These are phyloP conservation scores for Phytopythium oedochilum DNA, from an alignment of 352 stramenopile species.

Conservation along the genomic window DNA sequence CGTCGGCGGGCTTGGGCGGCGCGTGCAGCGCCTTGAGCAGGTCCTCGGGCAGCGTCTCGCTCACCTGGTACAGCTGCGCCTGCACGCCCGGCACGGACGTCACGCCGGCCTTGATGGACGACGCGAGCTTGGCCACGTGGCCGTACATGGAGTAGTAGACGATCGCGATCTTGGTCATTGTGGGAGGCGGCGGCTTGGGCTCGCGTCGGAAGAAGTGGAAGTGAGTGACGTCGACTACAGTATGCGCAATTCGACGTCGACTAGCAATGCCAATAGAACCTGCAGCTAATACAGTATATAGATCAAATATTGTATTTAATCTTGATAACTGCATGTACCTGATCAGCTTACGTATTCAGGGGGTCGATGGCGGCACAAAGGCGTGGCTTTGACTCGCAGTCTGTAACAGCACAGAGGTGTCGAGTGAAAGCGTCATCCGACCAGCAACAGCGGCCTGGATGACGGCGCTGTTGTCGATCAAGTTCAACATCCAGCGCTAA, in stretches of 20 bases:
- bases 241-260: too few relatives aligned
- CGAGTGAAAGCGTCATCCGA: background rate
- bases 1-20: slow-evolving; percentile 42
- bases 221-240: too few relatives aligned
- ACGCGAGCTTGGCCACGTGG: slow-evolving; percentile 66
- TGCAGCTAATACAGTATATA: too few relatives aligned
- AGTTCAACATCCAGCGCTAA: too few relatives aligned
- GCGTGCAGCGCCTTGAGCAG: slow-evolving; percentile 69
- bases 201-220: too few relatives aligned
- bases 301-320: too few relatives aligned
- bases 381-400: too few relatives aligned
- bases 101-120: slow-evolving; percentile 57
- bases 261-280: too few relatives aligned
- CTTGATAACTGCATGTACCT: too few relatives aligned
- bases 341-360: slow-evolving; percentile 1
- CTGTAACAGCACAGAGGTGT: too few relatives aligned
- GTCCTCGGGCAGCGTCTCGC: slow-evolving; percentile 72
- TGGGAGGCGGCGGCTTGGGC: background rate
- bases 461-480: background rate
- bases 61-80: slow-evolving; percentile 57
- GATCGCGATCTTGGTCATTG: slow-evolving; percentile 64
- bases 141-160: slow-evolving; percentile 85
- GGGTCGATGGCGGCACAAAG: too few relatives aligned
- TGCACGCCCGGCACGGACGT: slow-evolving; percentile 43
- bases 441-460: background rate